Conservation (phyloP, 495 filamentous ascomycete genomes). For the Tuber microsphaerosporum region DNA sequence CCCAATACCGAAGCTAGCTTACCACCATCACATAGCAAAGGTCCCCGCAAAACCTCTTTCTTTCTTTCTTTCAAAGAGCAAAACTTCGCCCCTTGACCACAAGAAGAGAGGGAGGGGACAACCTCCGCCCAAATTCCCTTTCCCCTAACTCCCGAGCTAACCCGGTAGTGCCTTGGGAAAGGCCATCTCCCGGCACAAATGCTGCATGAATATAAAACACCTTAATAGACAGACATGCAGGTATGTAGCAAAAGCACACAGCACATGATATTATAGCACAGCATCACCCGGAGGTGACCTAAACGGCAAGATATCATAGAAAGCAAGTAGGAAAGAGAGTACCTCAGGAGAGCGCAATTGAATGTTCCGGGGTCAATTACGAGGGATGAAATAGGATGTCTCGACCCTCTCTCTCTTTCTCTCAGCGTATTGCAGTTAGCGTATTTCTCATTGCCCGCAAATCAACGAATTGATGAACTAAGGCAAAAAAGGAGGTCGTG, state of each 20-base stretch:
- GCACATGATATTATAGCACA: not conserved
- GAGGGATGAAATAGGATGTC: not conserved
- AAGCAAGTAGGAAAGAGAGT: not conserved
- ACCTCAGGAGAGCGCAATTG: not conserved
- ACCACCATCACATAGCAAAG: not conserved
- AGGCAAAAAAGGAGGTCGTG: not conserved
- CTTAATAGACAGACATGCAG: not conserved
- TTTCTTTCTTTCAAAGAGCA: not conserved
- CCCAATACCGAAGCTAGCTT: not conserved
- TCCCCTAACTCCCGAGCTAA: not conserved
- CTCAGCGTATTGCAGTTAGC: not conserved
- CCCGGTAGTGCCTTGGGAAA: not conserved
- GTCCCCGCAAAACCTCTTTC: not conserved
- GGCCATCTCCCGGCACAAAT: not conserved
- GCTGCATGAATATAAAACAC: not conserved
- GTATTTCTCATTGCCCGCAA: not conserved
- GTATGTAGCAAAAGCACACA: not conserved
- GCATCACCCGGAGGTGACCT: not conserved
- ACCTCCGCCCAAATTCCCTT: not conserved
- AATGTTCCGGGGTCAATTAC: not conserved
- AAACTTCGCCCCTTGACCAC: not conserved
- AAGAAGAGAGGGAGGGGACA: not conserved
- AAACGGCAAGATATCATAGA: not conserved
- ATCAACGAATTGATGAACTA: not conserved
- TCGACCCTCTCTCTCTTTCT: not conserved